Evolutionary conservation across 73 alveolate genomes (phyloP), one percentile per base, ranked within the genome.

Genomic region (Paramecium tetraurelia): DNA sequence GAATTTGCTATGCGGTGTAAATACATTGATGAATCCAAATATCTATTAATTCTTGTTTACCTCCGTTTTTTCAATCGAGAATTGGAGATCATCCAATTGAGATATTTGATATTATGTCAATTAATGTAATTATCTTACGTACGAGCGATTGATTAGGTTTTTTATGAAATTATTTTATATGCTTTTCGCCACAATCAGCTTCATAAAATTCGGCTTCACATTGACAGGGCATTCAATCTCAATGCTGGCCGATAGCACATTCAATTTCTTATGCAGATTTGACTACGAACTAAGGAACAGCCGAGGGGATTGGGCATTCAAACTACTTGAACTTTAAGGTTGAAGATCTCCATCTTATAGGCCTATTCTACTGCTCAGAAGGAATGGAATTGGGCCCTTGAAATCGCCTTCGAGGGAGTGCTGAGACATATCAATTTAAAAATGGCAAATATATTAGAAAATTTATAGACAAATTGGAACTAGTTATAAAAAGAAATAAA

Each of bases 1-100:
- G 14, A 80, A 80, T 9, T 80, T 8, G 46, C 90, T 80, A 12
- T 80, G 46, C 5, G 90, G 90, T 18, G 90, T 44, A 43, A 80
- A 80, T 2, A 80, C 90, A 14, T 80, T 50, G 24, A 63, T 31
- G 24, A 27, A 63, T 31, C 50, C 27, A 48, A 63, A 63, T 9
- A 63, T 27, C 31, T 27, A 27, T 1, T 27, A 63, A 27, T 24
- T 3, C n/a, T 63, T 63, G 8, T 27, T 63, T 63, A 20, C 48
- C 31, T 63, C 84, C 10, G 12, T 1, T 31, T 9, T 63, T 63
- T 44, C 70, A 44, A 10, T 41, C 46, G 44, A 75, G 9, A 80
- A 8, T 80, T 44, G 24, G 18, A 80, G 27, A 80, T 80, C 90
- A 44, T 80, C 90, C 57, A 80, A 48, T 2, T 18, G 31, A 53